Evolutionary conservation across 495 filamentous ascomycete species (phyloP), one percentile per base, ranked within the genome.

Genomic region (Chaetomium cochliodes): DNA sequence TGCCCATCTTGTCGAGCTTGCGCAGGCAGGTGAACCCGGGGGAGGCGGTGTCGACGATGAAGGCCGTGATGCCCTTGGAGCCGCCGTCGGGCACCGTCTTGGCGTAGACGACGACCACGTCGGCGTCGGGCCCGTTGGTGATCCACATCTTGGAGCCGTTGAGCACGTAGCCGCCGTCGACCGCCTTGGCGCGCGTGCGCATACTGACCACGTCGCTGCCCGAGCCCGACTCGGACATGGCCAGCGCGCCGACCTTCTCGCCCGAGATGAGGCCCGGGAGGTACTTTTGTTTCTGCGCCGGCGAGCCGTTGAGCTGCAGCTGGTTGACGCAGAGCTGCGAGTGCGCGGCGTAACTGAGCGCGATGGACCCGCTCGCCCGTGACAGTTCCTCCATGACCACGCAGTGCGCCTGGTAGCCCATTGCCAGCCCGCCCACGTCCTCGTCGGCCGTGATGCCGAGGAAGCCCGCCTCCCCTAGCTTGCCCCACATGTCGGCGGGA

Each of bases 141-240:
- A 98, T 98, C 94, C 94, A 98, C 94, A 98, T 98, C 83, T 98
- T 98, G 25, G 90, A 91, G 16, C 94, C 94, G 68, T 91, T 91
- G 60, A 98, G 81, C 37, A 92, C 28, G 77, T 87, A 98, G 28
- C 94, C 94, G 16, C 92, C 92, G 67, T 96, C 91, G 18, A 89
- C 89, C 47, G 82, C 81, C 71, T 86, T 88, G 0, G 93, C 93
- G 0, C 82, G 85, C 22, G 89, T 96, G 73, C 92, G 91, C 94
- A 98, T 98, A 73, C 89, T 90, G 23, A 98, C 92, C 1, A 98
- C 94, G 76, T 98, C 94, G 52, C 87, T 91, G 3, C 94, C 94
- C 2, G 94, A 88, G 1, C 89, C 91, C 60, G 92, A 88, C 76
- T 98, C 94, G 20, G 89, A 92, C 96, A 98, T 98, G 28, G 94